Conservation (phyloP, 179 eudicot genomes). For the Corrigiola litoralis region DNA sequence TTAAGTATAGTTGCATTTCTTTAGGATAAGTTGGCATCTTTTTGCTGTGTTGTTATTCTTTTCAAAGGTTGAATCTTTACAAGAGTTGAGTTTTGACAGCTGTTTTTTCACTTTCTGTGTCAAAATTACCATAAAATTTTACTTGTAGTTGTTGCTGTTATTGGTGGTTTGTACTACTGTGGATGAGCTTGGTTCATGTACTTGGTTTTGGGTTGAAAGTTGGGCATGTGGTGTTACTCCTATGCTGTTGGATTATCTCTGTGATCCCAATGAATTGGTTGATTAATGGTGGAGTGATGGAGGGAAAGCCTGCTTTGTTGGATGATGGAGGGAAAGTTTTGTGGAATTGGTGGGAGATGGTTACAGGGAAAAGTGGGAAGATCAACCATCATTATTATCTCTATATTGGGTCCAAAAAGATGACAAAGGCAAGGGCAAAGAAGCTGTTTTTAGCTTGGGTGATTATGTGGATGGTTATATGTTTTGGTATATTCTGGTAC, state of each 20-base stretch:
- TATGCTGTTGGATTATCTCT: slow-evolving; percentile 66
- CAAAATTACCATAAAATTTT: background rate
- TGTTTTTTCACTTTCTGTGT: background rate
- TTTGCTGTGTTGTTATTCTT: slow-evolving; percentile 10
- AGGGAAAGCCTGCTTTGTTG: slow-evolving; percentile 37
- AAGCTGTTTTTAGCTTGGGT: slow-evolving; percentile 56
- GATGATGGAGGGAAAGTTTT: slow-evolving; percentile 43
- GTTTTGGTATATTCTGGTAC: slow-evolving; percentile 44
- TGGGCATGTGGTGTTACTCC: slow-evolving; percentile 54
- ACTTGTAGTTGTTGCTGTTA: background rate
- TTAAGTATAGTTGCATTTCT: background rate
- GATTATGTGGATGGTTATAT: slow-evolving; percentile 37
- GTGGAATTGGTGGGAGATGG: slow-evolving; percentile 50
- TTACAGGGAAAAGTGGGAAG: slow-evolving; percentile 39
- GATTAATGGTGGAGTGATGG: slow-evolving; percentile 57
- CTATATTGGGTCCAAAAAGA: slow-evolving; percentile 45
- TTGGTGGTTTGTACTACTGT: slow-evolving; percentile 9
- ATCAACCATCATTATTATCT: slow-evolving; percentile 48
- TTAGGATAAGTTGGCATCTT: slow-evolving; percentile 49
- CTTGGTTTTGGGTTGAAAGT: slow-evolving; percentile 67
- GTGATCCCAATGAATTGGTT: slow-evolving; percentile 64
- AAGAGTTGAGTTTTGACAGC: slow-evolving; percentile 11
- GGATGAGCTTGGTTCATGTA: slow-evolving; percentile 73
- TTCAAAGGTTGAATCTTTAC: slow-evolving; percentile 15
- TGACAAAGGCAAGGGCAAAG: slow-evolving; percentile 54